Base-by-base conservation (phyloP, 2,329 filamentous ascomycete genomes). In the Aspergillus fumigatus region DNA sequence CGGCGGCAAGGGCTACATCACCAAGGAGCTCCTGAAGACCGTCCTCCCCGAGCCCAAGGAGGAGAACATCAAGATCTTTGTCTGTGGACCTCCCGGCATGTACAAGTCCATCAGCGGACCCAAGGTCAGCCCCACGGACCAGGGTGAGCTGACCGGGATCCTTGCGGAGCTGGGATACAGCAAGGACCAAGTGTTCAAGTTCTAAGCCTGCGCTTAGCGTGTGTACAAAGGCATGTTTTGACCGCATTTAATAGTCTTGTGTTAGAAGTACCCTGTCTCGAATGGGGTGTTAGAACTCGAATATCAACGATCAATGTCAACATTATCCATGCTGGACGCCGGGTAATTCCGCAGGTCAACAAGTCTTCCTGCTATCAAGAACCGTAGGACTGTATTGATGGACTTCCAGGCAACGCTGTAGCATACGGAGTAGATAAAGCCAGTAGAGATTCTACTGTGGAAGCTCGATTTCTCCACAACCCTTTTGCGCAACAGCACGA, bases 131-230 rank as follows among this genome's bases (percentile, higher is more conserved):
- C 92, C 92, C n/a, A 82, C 84, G 68, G 92, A 99, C 74, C 94
- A 99, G 80, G 94, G 94, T 65, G 93, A 97, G 79, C 82, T 99
- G 63, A 80, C 80, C 8, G 94, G 90, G 61, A 80, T 87, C 62
- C 80, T 99, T 63, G 88, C 91, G 79, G 90, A 96, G 68, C 80
- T 97, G 40, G 92, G 92, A 45, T 92, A 91, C 77, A 80, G 70
- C 64, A 86, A 90, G 81, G 90, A 97, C 58, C 94, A 97, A 80
- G 92, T 97, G 38, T 96, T 90, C 82, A 97, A 97, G 84, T 96
- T 96, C 70, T 96, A 86, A 32, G 51, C 38, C n/a, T 23, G 8
- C 2, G 19, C 8, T 26, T 21, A 14, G 43, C 19, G 10, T 17
- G 14, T 38, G 43, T 21, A 47, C 9, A 23, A 23, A 23, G 43